Evolutionary conservation across 1,284 basidiomycete species (phyloP), one percentile per base, ranked within the genome.

Genomic region (Mycena citricolor): DNA sequence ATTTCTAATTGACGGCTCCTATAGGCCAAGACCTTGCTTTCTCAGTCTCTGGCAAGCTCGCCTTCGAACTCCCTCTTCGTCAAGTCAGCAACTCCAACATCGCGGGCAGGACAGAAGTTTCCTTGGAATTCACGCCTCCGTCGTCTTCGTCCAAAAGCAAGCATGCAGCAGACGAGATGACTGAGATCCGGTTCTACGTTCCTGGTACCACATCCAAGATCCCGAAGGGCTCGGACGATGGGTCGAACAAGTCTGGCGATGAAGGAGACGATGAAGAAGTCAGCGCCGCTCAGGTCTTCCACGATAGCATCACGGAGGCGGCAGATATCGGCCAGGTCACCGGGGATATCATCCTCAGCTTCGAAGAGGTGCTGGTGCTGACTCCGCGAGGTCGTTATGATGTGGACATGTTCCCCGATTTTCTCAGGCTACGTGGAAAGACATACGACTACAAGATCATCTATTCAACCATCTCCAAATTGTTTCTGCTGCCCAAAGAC

Each of bases 361-460:
- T 99, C 61, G 91, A 94, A 60, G 97, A 99, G 56, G 88, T 98
- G 13, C 81, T 97, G n/a, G 90, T 99, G 5, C 77, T 95, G 41
- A 99, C 97, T 0, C 97, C 97, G 17, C 81, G 94, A 74, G 95
- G 95, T 44, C 86, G 94, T 47, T 98, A 95, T 67, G 94, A 98
- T 58, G 86, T 99, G 65, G 97, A 99, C 68, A 94, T 99, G 85
- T 98, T 93, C 75, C 83, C 85, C 30, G 89, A 92, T 35, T 98
- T 95, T 68, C 67, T 99, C 58, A 86, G 97, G 31, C 71, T 99
- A 23, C 86, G 94, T 30, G 97, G 97, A 49, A 98, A 98, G 71
- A 97, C 93, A 3, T 99, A 99, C 69, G 97, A 99, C 68, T 99
- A 99, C 78, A 97, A 97, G 69, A 91, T 99, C 47, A 77, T 92